Base-by-base conservation (phyloP, 169 alveolate genomes). In the Plasmodium vivax region DNA sequence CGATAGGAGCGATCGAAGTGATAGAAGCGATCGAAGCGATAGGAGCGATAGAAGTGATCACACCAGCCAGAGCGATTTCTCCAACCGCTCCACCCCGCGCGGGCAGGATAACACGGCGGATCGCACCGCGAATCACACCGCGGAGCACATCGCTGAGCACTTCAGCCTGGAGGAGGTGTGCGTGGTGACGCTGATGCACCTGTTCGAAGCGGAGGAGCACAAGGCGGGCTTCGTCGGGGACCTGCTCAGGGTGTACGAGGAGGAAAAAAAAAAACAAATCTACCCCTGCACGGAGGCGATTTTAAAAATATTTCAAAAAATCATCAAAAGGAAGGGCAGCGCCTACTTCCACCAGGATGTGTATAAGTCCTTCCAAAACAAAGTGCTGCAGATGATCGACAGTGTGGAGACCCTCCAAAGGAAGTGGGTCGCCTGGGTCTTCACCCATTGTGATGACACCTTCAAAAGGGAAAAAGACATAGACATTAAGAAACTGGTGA, bases 361-460 rank as follows among this genome's bases (percentile, higher is more conserved):
- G 34, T 90, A 80, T 32, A 54, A 80, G 72, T 41, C 84, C 10
- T 90, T 90, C 6, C 91, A 90, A 90, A 62, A 9, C n/a, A 81
- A 90, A 14, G 51, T 80, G 3, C 7, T 41, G 3, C 82, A 80
- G 2, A 62, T 90, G 38, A 19, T 90, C 43, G 91, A 79, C 19
- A 47, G 91, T 54, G 83, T 90, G 45, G 82, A 90, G 81, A 80
- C 62, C 2, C 51, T 80, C n/a, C 34, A 79, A 27, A 79, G 82
- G 3, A 90, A 90, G 51, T 90, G 94, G 94, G 83, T 62, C n/a
- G 47, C 19, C 8, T 90, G 94, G 94, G 82, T 82, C 5, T 79
- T 90, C 71, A 30, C 68, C 8, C 58, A 90, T 80, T 56, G 83
- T 58, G 84, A 80, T 16, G 32, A 80, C 19, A 34, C 58, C 27